Percentiles rank a stretch among this genome's conserved stretches.
Conservation (phyloP, 441 rosid species). For the Pelargonium cotyledonis region DNA sequence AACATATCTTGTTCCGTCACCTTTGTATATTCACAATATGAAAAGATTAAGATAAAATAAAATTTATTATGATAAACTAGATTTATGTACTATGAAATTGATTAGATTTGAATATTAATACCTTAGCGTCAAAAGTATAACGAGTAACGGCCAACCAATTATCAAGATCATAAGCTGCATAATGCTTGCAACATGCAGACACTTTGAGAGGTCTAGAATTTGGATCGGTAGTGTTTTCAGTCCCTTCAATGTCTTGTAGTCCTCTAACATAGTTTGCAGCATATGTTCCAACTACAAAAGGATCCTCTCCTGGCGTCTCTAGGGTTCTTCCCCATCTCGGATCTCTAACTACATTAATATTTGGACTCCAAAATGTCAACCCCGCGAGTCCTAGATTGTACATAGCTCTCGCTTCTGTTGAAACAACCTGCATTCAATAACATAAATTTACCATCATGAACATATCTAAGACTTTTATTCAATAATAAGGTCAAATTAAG, state of each 20-base stretch:
- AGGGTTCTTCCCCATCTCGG: constrained; percentile 46
- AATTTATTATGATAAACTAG: no score
- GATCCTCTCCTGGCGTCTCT: constrained; percentile 53
- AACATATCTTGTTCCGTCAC: constrained; percentile 42
- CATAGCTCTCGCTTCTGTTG: constrained; percentile 48
- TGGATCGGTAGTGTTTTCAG: background rate
- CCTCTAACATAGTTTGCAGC: constrained; percentile 41
- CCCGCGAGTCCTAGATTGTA: constrained; percentile 39
- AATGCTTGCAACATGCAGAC: constrained; percentile 48
- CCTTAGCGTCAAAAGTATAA: constrained; percentile 36
- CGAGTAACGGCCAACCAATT: constrained; percentile 38
- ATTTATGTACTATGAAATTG: no score
- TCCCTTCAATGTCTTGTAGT: constrained; percentile 35
- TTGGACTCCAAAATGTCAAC: constrained; percentile 46
- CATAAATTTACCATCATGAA: no score
- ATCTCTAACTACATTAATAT: constrained; percentile 36
- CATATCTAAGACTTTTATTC: no score
- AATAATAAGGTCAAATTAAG: no score
- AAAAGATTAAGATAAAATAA: no score
- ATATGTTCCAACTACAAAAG: constrained; percentile 32
- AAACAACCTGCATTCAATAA: constrained; percentile 26
- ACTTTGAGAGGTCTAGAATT: constrained; percentile 33
- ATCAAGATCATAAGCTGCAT: constrained; percentile 43
- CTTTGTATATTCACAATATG: constrained; percentile 11
- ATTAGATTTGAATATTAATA: background rate